These are phyloP conservation scores for Collybiopsis confluens DNA, from an alignment of 768 basidiomycete species.

Conservation along the genomic window DNA sequence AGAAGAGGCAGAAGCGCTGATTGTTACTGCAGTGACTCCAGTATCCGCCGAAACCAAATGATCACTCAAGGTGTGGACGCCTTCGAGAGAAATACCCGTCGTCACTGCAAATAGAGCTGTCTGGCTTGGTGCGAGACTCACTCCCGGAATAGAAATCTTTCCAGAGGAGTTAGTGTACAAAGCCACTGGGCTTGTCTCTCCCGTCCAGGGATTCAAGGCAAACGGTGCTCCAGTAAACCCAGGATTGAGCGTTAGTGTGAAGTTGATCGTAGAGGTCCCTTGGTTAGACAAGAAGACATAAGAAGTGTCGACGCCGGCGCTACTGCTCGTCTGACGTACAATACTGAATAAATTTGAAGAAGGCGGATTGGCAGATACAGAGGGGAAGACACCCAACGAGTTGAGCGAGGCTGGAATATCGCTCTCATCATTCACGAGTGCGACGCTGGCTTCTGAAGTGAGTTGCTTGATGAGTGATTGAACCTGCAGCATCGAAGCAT, in stretches of 20 bases:
- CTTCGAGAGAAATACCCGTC: constrained; percentile 8
- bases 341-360: constrained; percentile 8
- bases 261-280: constrained; percentile 8
- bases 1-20: neutral
- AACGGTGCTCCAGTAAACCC: constrained; percentile 13
- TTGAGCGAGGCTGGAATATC: constrained; percentile 8
- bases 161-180: constrained; percentile 10
- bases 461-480: constrained; percentile 13
- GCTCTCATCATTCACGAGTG: constrained; percentile 8
- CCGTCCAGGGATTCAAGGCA: constrained; percentile 13
- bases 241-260: constrained; percentile 10
- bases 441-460: constrained; percentile 1
- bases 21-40: constrained; percentile 7
- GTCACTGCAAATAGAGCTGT: constrained; percentile 12
- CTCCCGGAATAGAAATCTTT: constrained; percentile 11
- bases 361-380: constrained; percentile 7
- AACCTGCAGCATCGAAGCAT: constrained; percentile 9
- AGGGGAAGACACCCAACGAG: constrained; percentile 12
- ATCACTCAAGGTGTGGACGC: neutral
- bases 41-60: constrained; percentile 11
- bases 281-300: constrained; percentile 14
- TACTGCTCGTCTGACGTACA: constrained; percentile 1
- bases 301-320: neutral
- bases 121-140: constrained; percentile 10
- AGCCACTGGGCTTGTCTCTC: constrained; percentile 8